phyloP scores from a whole-genome alignment of 768 basidiomycete species.

The Holtermanniella nyarrowii region DNA sequence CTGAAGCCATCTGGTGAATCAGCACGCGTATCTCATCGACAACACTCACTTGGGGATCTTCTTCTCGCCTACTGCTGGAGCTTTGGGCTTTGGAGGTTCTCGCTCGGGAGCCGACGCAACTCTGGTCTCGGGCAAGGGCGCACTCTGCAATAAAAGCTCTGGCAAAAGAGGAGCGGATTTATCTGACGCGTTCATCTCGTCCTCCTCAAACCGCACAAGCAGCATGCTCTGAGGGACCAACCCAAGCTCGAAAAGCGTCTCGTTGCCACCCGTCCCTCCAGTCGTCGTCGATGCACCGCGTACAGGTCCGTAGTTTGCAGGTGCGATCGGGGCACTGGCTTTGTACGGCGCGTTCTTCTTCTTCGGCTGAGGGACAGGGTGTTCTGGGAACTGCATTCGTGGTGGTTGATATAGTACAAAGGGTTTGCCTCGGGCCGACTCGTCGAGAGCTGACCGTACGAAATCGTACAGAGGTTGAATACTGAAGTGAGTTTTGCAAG shows the following conservation, averaged over 20 bases:
- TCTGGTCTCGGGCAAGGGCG: slow-evolving; percentile 25
- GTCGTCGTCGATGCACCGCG: slow-evolving; percentile 14
- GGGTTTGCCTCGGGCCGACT: too few relatives aligned
- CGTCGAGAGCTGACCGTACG: too few relatives aligned
- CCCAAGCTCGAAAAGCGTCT: slow-evolving; percentile 30
- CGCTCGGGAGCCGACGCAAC: slow-evolving; percentile 4
- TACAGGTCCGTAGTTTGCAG: slow-evolving; percentile 28
- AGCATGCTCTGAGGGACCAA: slow-evolving; percentile 39
- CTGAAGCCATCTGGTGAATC: slow-evolving; percentile 21
- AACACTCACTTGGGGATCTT: slow-evolving; percentile 39
- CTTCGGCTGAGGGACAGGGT: slow-evolving; percentile 14
- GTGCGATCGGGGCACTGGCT: slow-evolving; percentile 17
- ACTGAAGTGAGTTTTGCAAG: neutral
- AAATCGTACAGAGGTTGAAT: slow-evolving; percentile 33
- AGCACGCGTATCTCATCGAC: neutral
- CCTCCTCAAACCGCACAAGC: slow-evolving; percentile 29
- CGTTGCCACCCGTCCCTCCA: slow-evolving; percentile 26
- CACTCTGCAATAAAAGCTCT: slow-evolving; percentile 22
- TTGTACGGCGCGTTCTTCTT: slow-evolving; percentile 11
- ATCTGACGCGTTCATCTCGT: slow-evolving; percentile 33
- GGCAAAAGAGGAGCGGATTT: slow-evolving; percentile 30
- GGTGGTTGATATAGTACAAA: slow-evolving; percentile 34
- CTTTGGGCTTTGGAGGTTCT: neutral
- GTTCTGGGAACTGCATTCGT: slow-evolving; percentile 31
- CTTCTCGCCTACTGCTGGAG: slow-evolving; percentile 21